Evolutionary conservation across 1,139 yeast genomes (phyloP).

Genomic region (Saccharomyces hybrid): DNA sequence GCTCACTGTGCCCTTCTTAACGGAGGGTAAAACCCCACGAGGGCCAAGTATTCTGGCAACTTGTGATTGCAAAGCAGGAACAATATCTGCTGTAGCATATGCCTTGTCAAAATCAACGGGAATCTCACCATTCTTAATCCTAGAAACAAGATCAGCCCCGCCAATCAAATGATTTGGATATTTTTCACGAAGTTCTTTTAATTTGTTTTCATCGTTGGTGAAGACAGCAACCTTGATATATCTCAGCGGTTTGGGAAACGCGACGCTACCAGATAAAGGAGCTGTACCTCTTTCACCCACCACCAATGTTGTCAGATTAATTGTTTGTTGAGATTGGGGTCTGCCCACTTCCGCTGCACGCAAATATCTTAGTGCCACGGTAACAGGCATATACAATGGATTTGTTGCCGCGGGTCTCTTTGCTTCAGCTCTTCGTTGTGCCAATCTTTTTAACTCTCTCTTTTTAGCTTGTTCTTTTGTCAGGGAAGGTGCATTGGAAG

Average conservation of each 20-base stretch:
- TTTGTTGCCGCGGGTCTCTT: conserved; percentile 40
- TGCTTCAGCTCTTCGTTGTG: conserved; percentile 25
- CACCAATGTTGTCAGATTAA: conserved; percentile 59
- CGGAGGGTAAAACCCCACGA: conserved; percentile 79
- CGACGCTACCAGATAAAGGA: conserved; percentile 65
- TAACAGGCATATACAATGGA: conserved; percentile 65
- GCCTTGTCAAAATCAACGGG: conserved; percentile 64
- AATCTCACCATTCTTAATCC: conserved; percentile 49
- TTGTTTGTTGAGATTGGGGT: conserved; percentile 58
- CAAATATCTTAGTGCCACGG: conserved; percentile 66
- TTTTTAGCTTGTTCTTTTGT: conserved; percentile 28
- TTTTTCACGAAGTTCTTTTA: conserved; percentile 46
- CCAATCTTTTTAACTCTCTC: conserved; percentile 25
- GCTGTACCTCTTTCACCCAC: conserved; percentile 74
- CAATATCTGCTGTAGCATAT: conserved; percentile 79
- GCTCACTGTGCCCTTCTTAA: conserved; percentile 80
- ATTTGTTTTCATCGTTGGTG: conserved; percentile 48
- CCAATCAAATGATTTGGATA: conserved; percentile 49
- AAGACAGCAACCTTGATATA: conserved; percentile 62
- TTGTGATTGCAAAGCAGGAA: conserved; percentile 46
- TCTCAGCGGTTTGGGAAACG: conserved; percentile 66
- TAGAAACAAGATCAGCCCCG: conserved; percentile 61
- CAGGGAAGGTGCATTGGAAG: conserved; percentile 13
- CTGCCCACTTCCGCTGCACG: conserved; percentile 91
- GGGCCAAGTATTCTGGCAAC: conserved; percentile 83